These are phyloP conservation scores for Capsicum pubescens DNA, from an alignment of 257 asterid genomes.

Conservation along the genomic window DNA sequence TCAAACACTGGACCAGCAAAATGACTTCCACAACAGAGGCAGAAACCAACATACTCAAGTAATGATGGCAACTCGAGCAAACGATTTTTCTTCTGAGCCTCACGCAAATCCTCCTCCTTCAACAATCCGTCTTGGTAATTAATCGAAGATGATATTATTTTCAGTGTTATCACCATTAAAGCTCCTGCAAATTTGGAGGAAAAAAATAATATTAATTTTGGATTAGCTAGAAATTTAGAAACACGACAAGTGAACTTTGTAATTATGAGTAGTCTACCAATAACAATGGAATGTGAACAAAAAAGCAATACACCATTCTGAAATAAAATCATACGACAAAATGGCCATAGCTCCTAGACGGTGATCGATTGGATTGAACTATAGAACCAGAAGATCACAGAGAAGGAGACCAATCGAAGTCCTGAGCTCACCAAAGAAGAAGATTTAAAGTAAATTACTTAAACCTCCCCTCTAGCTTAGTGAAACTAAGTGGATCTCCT, in stretches of 20 bases:
- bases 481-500: not conserved
- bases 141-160: slow-evolving; percentile 82
- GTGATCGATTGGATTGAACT: not conserved
- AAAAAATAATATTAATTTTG: not conserved
- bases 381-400: not conserved
- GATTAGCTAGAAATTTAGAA: slow-evolving; percentile 7
- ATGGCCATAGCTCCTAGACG: not conserved
- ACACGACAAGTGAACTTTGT: not conserved
- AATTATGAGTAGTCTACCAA: not conserved
- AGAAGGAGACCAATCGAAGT: slow-evolving; percentile 1
- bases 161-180: slow-evolving; percentile 94
- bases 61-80: slow-evolving; percentile 77
- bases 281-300: not conserved
- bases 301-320: not conserved
- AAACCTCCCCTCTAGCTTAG: not conserved
- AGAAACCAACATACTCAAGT: slow-evolving; percentile 79
- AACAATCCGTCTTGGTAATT: slow-evolving; percentile 90
- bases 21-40: slow-evolving; percentile 98
- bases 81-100: slow-evolving; percentile 82
- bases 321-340: not conserved
- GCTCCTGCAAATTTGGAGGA: slow-evolving; percentile 64
- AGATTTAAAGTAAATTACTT: slow-evolving; percentile 21
- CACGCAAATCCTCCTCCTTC: slow-evolving; percentile 85
- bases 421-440: not conserved
- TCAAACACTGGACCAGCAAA: slow-evolving; percentile 99